Percentiles rank a stretch among this genome's conserved stretches.
phyloP scores from a whole-genome alignment of 1,284 basidiomycete species.

The Gymnopus androsaceus region DNA sequence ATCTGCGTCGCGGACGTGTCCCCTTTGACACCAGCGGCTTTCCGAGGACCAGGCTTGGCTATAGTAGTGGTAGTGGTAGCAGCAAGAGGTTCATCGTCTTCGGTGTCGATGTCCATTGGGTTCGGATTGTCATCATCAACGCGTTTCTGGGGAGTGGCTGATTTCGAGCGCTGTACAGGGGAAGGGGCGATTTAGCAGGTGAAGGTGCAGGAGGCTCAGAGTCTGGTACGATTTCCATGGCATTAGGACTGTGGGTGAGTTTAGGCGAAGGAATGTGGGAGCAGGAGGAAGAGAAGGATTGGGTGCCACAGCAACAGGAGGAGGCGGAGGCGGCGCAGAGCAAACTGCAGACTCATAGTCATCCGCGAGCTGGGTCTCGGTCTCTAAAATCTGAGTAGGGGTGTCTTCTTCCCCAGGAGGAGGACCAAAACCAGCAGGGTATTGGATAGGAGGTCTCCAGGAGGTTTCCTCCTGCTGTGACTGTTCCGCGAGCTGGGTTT shows the following conservation, averaged over 20 bases:
- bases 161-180: conserved; percentile 1
- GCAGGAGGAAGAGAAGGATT: neutral
- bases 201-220: conserved; percentile 45
- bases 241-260: conserved; percentile 31
- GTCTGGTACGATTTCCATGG: conserved; percentile 48
- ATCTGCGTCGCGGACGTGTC: conserved; percentile 1
- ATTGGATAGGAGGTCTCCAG: neutral
- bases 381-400: conserved; percentile 33
- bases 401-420: conserved; percentile 18
- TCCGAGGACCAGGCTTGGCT: conserved; percentile 19
- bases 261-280: neutral
- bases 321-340: neutral
- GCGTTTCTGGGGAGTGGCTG: conserved; percentile 6
- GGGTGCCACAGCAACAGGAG: neutral
- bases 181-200: conserved; percentile 8
- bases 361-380: conserved; percentile 29
- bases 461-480: neutral
- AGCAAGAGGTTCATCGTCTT: conserved; percentile 48
- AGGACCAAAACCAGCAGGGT: conserved; percentile 6
- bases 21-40: neutral
- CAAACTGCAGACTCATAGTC: neutral
- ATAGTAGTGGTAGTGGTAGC: conserved; percentile 17
- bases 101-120: conserved; percentile 32
- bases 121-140: conserved; percentile 13
- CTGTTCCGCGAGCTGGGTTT: neutral